Evolutionary conservation across 108 stramenopile genomes (phyloP), one percentile per base, ranked within the genome.

Genomic region (Cyclostephanos invisitatus): DNA sequence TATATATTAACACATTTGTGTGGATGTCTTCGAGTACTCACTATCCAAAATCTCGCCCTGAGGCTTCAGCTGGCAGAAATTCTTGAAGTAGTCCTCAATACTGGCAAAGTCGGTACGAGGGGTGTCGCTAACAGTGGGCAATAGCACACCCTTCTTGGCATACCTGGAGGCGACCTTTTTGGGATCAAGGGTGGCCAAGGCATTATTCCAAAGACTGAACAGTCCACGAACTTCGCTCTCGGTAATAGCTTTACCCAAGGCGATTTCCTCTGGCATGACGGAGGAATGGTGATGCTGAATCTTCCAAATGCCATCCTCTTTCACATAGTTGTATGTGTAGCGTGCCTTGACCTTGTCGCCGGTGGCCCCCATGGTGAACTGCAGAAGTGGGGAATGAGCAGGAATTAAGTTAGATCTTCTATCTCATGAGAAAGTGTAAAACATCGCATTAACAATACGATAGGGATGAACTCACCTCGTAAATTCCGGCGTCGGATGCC

Each of bases 291-390:
- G 84, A 66, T 84, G 84, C 7, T 67, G 49, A 38, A 84, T 84
- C 72, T 84, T 84, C 84, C 84, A 84, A n/a, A 77, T 57, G 2
- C 67, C 75, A n/a, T 55, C 75, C 58, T 84, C 84, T 14, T 73
- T 63, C 7, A 77, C 71, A 76, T 84, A 84, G 25, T 80, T 67
- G 74, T 75, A 84, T 25, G 84, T 57, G 76, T 84, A 84, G n/a
- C 84, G 79, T 55, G 49, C 67, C 62, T 74, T 73, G 25, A 80
- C 74, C 25, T 61, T 74, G 55, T 65, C 51, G n/a, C 82, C 76
- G 59, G 48, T 61, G 0, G 74, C 78, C 25, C 85, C 82, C 81
- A 87, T 74, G 32, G 86, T 87, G 61, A 87, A 84, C 65, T 87
- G 22, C 18, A 40, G 8, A 25, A 1, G 20, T 6, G 4, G 27